Evolutionary conservation across 2,329 filamentous ascomycete genomes (phyloP), one percentile per base, ranked within the genome.

Genomic region (Fusarium ambrosium): DNA sequence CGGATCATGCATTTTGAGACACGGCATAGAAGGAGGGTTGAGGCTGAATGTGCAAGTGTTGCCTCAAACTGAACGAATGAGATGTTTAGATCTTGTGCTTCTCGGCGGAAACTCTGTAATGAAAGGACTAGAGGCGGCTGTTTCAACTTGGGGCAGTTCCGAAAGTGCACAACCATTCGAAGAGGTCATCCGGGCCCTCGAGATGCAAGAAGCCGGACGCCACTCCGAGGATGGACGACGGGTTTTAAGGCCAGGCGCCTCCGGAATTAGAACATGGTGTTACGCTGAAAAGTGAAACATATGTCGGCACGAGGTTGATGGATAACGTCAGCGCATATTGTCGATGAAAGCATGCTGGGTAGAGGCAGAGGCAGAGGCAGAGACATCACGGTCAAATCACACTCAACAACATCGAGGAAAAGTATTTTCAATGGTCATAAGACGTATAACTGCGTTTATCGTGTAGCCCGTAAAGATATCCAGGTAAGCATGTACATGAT

Each of bases 131-230:
- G 68, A 59, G 69, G 77, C 64, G 53, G 56, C 62, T 74, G 74
- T 76, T 75, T 73, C 66, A 77, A 66, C 62, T 70, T 62, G 56
- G 69, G 60, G 69, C 64, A 32, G 45, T 78, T 74, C 77, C 77
- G 77, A 78, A 62, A 62, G 34, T 68, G 68, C 59, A 64, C 60
- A 64, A 37, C 65, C 58, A 68, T 66, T 64, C 64, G 6, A 58
- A 62, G 41, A 64, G 24, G 32, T 55, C 43, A 58, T 43, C 61
- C 41, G 62, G 45, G 62, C 66, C 39, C 39, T 59, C 64, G 29
- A 24, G 18, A 73, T 78, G 77, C 75, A 78, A 64, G 55, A 41
- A 69, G 62, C 77, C 73, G 77, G 34, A 74, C 69, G 77, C 73
- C 75, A 77, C 73, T 45, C 37, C 60, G 55, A 62, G 55, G 34